Conservation (phyloP, 768 basidiomycete genomes). For the Kwoniella sp. region DNA sequence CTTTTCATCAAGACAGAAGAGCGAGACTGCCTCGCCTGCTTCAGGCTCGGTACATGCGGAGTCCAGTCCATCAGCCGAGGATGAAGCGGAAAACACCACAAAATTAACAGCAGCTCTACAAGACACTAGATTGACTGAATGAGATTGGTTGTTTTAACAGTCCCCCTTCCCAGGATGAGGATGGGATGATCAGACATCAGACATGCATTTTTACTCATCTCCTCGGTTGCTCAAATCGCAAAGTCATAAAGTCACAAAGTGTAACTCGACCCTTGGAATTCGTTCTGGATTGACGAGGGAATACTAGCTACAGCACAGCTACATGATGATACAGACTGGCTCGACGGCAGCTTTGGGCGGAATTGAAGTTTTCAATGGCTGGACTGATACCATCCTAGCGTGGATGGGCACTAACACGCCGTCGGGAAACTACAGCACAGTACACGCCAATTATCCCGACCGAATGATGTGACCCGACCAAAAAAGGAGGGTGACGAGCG, state of each 20-base stretch:
- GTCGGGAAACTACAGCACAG: constrained; percentile 43
- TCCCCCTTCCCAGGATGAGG: too few relatives aligned
- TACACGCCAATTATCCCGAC: too few relatives aligned
- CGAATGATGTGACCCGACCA: too few relatives aligned
- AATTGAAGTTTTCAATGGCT: constrained; percentile 37
- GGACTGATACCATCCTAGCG: constrained; percentile 48
- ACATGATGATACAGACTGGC: constrained; percentile 39
- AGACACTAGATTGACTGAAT: constrained; percentile 3
- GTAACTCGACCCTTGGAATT: too few relatives aligned
- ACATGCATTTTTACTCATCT: background rate
- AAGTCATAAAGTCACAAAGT: too few relatives aligned
- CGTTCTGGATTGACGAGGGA: background rate
- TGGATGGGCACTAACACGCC: constrained; percentile 51
- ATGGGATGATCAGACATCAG: background rate
- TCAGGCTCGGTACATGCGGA: background rate
- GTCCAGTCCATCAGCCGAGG: background rate
- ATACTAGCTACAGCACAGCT: background rate
- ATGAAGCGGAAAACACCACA: background rate
- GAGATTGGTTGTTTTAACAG: background rate
- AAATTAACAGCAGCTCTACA: background rate
- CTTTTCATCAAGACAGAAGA: constrained; percentile 12
- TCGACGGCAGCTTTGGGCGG: constrained; percentile 13
- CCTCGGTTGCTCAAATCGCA: too few relatives aligned
- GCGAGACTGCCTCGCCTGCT: background rate
- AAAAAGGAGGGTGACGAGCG: too few relatives aligned